phyloP scores from a whole-genome alignment of 1,284 basidiomycete species.

The Cryptococcus sp. region DNA sequence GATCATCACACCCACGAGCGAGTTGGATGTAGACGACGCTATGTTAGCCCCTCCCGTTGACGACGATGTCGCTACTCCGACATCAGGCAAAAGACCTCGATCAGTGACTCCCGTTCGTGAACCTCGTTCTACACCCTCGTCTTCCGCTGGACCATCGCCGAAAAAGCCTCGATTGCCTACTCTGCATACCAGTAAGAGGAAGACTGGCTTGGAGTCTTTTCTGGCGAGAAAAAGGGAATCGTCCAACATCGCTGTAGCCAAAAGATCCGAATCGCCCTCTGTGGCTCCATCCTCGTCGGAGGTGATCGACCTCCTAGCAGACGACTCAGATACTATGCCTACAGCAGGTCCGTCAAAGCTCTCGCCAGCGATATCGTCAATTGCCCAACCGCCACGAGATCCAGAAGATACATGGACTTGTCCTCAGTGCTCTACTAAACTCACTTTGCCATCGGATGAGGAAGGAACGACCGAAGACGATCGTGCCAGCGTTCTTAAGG shows the following conservation, averaged over 20 bases:
- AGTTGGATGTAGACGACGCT: constrained; percentile 18
- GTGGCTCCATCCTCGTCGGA: not conserved
- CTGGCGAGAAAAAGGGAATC: constrained; percentile 25
- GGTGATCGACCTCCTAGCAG: constrained; percentile 22
- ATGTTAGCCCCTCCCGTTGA: constrained; percentile 12
- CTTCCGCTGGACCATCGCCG: constrained; percentile 10
- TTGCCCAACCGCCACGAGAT: too few species aligned
- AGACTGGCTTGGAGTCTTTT: constrained; percentile 36
- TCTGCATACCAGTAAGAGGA: constrained; percentile 29
- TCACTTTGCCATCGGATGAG: constrained; percentile 14
- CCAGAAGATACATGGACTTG: constrained; percentile 27
- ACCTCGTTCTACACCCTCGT: not conserved
- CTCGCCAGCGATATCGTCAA: not conserved
- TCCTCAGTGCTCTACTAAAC: constrained; percentile 24
- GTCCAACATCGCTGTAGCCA: constrained; percentile 6
- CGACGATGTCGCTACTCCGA: not conserved
- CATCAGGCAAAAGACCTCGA: constrained; percentile 6
- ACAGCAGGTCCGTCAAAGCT: not conserved
- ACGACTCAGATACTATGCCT: not conserved
- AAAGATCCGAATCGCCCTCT: not conserved
- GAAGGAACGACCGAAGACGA: constrained; percentile 26
- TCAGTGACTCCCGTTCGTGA: not conserved
- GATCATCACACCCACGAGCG: not conserved
- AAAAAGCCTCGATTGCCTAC: constrained; percentile 37
- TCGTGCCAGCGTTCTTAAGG: constrained; percentile 56